A percentile compares a stretch with the other conserved stretches of the same genome.
phyloP scores from a whole-genome alignment of 2,329 filamentous ascomycete species.

The Colletotrichum viniferum region DNA sequence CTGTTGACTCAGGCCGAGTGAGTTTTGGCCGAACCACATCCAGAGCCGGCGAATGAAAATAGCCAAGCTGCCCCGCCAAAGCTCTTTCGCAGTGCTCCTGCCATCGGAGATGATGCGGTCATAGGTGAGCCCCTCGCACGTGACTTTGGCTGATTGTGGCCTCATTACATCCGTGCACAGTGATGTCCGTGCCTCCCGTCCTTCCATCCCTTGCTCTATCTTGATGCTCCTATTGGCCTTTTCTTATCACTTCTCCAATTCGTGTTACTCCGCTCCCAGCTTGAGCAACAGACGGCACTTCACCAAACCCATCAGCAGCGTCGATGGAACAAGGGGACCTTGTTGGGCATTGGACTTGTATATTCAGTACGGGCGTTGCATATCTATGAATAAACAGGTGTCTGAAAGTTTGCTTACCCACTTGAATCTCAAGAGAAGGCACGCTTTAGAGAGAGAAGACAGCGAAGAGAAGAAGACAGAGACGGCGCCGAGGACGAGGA shows the following conservation, averaged over 20 bases:
- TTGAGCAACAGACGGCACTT: not conserved
- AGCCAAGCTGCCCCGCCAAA: conserved; percentile 5
- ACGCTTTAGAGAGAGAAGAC: not conserved
- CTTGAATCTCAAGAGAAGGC: not conserved
- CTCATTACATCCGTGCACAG: not conserved
- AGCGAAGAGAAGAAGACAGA: not conserved
- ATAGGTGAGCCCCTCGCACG: not conserved
- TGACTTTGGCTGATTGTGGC: not conserved
- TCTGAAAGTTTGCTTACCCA: not conserved
- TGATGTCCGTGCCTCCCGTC: not conserved
- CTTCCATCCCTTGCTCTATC: not conserved
- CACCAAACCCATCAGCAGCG: not conserved
- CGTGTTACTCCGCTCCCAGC: not conserved
- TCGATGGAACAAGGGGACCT: not conserved
- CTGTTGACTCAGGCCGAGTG: conserved; percentile 19
- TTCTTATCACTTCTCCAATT: not conserved
- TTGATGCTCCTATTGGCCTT: not conserved
- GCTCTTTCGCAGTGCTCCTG: not conserved
- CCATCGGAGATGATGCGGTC: not conserved
- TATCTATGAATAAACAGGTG: not conserved
- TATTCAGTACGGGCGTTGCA: not conserved
- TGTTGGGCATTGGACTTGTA: not conserved
- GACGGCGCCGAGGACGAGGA: not conserved
- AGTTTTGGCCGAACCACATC: not conserved
- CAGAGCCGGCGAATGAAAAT: conserved; percentile 13